Evolutionary conservation across 306 rosid species (phyloP).

Genomic region (Carpinus fangiana): DNA sequence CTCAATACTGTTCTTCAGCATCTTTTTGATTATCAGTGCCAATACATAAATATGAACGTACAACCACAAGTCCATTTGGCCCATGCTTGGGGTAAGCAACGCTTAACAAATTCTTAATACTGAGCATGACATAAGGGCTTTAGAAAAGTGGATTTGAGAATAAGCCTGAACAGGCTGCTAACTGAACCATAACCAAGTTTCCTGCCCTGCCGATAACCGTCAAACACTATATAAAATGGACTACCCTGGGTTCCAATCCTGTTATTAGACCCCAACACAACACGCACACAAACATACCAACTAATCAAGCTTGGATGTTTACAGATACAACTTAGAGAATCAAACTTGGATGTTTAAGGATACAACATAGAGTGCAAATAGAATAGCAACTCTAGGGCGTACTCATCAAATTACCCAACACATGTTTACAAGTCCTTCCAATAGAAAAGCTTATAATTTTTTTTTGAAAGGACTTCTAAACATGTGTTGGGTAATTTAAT

Average conservation of each 20-base stretch:
- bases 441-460: no score
- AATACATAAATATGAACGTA: neutral
- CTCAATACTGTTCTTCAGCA: neutral
- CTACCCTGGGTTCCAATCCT: neutral
- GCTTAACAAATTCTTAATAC: neutral
- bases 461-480: no score
- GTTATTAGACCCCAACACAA: neutral
- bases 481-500: no score
- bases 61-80: neutral
- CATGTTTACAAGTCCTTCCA: no score
- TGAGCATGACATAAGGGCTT: neutral
- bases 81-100: neutral
- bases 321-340: no score
- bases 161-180: neutral
- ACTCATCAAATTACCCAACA: neutral
- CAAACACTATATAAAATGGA: neutral
- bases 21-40: neutral
- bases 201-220: neutral
- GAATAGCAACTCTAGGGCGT: neutral
- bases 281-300: neutral
- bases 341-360: neutral
- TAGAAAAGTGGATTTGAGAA: neutral
- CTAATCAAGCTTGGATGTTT: neutral
- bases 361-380: neutral
- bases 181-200: neutral